phyloP scores from a whole-genome alignment of 2,329 filamentous ascomycete species.

The Rhinocladiella similis region DNA sequence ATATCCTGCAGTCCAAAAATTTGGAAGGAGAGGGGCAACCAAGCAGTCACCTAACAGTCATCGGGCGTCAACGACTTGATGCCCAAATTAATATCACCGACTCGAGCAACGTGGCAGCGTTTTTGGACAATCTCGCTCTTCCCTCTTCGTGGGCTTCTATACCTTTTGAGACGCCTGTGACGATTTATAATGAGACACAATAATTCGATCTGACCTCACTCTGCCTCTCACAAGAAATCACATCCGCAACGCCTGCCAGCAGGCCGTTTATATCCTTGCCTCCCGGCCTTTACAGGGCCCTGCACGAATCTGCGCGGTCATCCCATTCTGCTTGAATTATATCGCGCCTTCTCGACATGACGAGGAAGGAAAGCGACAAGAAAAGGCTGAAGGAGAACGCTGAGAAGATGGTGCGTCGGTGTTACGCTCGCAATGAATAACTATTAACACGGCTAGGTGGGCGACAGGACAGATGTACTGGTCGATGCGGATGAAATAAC shows the following conservation, averaged over 20 bases:
- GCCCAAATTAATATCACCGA: neutral
- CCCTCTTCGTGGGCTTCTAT: slow-evolving; percentile 2
- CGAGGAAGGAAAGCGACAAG: neutral
- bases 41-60: neutral
- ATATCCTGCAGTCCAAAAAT: neutral
- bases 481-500: slow-evolving; percentile 6
- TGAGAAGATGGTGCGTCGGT: neutral
- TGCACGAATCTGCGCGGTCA: neutral
- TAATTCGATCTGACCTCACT: neutral
- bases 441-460: slow-evolving; percentile 1
- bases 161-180: neutral
- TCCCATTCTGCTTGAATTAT: neutral
- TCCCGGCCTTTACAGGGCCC: neutral
- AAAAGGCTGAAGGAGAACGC: slow-evolving; percentile 1
- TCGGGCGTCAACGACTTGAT: slow-evolving; percentile 1
- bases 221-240: slow-evolving; percentile 1
- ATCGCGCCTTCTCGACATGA: neutral
- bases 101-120: neutral
- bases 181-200: slow-evolving; percentile 1
- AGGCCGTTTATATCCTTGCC: neutral
- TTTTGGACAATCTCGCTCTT: slow-evolving; percentile 1
- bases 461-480: slow-evolving; percentile 1
- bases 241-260: neutral
- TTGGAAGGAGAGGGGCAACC: neutral
- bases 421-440: neutral